A percentile compares a stretch with the other conserved stretches of the same genome.
Conservation (phyloP, 2,329 filamentous ascomycete species). For the Gnomoniopsis smithogilvyi region DNA sequence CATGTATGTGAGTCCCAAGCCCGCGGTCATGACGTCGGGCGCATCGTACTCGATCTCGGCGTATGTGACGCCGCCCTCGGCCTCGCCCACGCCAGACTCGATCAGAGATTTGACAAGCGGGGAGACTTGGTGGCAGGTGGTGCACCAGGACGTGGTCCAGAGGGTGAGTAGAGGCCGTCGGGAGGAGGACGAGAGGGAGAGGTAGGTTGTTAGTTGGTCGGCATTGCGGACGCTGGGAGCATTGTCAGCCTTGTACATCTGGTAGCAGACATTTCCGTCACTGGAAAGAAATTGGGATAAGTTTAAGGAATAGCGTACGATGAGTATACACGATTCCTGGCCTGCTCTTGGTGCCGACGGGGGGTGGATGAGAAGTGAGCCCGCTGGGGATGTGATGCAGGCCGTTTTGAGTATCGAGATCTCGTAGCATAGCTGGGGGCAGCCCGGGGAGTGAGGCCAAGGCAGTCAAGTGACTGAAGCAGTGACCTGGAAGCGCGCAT, state of each 20-base stretch:
- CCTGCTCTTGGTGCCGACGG: background rate
- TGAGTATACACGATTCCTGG: constrained; percentile 26
- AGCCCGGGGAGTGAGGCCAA: background rate
- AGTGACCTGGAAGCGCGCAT: background rate
- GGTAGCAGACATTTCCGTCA: too few species aligned
- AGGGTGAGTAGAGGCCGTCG: constrained; percentile 55
- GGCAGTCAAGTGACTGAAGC: background rate
- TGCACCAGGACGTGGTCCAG: constrained; percentile 59
- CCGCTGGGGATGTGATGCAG: background rate
- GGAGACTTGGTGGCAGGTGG: constrained; percentile 47
- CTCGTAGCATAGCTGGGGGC: background rate
- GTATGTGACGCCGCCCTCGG: constrained; percentile 53
- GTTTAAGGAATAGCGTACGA: constrained; percentile 26
- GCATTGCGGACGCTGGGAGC: constrained; percentile 48
- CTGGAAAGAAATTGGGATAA: background rate
- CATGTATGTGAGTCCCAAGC: constrained; percentile 52
- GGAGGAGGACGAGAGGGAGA: constrained; percentile 51
- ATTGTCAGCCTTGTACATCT: background rate
- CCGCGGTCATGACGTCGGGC: constrained; percentile 50
- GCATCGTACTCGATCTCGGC: constrained; percentile 55
- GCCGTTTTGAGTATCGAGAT: background rate
- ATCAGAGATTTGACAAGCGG: constrained; percentile 49
- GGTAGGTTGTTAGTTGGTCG: constrained; percentile 52
- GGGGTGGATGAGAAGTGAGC: constrained; percentile 11
- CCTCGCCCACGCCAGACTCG: constrained; percentile 49